Conservation (phyloP, 1,284 basidiomycete species). For the Papiliotrema laurentii region DNA sequence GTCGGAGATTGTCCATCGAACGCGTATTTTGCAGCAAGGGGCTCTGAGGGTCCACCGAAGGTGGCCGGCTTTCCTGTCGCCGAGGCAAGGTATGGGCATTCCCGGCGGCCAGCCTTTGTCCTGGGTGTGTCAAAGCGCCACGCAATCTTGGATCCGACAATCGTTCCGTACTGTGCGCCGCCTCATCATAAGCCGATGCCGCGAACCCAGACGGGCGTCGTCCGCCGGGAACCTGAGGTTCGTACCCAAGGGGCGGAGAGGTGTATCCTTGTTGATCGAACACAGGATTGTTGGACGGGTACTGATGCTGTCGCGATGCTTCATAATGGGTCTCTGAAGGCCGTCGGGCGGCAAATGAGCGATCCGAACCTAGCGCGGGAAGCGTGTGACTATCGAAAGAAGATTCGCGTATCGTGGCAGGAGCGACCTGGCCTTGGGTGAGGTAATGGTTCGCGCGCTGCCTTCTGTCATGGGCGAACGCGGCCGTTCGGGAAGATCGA, state of each 20-base stretch:
- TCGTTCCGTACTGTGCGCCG: constrained; percentile 21
- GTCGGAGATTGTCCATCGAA: constrained; percentile 32
- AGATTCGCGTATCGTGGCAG: not conserved
- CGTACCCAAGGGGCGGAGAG: constrained; percentile 20
- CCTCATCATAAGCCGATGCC: constrained; percentile 14
- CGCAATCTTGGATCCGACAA: constrained; percentile 23
- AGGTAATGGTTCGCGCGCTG: constrained; percentile 22
- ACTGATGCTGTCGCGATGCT: constrained; percentile 9
- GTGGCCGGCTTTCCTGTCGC: not conserved
- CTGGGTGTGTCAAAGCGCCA: constrained; percentile 3
- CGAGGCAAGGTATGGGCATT: not conserved
- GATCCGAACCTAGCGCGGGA: not conserved
- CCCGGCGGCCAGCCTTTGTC: not conserved
- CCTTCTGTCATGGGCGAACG: constrained; percentile 28
- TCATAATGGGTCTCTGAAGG: constrained; percentile 17
- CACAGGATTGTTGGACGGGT: constrained; percentile 12
- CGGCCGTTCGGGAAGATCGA: constrained; percentile 4
- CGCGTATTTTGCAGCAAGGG: constrained; percentile 19
- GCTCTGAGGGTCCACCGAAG: constrained; percentile 3
- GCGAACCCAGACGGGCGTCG: constrained; percentile 21
- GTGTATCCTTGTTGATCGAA: constrained; percentile 19
- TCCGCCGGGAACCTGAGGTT: constrained; percentile 7
- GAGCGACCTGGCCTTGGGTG: constrained; percentile 10
- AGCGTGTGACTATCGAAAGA: constrained; percentile 10
- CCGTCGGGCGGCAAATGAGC: constrained; percentile 5